Conservation (phyloP, 305 asterid genomes). For the Fraxinus sp. region DNA sequence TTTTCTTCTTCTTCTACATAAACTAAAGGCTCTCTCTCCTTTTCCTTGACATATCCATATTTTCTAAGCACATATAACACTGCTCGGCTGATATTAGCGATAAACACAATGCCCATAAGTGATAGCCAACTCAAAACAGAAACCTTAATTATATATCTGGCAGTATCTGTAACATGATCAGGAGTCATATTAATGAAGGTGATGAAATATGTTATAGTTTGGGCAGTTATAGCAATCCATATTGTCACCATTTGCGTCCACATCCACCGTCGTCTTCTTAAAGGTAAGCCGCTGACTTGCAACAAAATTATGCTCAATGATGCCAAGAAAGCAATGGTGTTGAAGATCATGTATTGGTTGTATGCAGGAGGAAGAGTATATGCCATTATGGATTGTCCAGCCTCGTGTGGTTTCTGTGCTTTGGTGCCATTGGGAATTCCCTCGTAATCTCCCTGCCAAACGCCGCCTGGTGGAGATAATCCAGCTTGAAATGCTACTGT, state of each 20-base stretch:
- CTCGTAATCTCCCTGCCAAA: slow-evolving; percentile 31
- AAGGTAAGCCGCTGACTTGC: slow-evolving; percentile 37
- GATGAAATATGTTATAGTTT: slow-evolving; percentile 33
- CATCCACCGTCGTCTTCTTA: slow-evolving; percentile 36
- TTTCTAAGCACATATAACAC: slow-evolving; percentile 25
- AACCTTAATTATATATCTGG: slow-evolving; percentile 20
- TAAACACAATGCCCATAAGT: slow-evolving; percentile 27
- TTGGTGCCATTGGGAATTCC: slow-evolving; percentile 14
- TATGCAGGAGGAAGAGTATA: slow-evolving; percentile 27
- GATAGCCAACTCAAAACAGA: slow-evolving; percentile 28
- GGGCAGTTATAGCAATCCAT: slow-evolving; percentile 36
- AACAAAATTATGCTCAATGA: slow-evolving; percentile 43
- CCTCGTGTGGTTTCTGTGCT: slow-evolving; percentile 28
- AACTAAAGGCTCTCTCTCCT: slow-evolving; percentile 3
- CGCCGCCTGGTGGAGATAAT: slow-evolving; percentile 48
- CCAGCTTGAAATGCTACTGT: slow-evolving; percentile 48
- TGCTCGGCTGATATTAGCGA: slow-evolving; percentile 21
- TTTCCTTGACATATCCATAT: slow-evolving; percentile 22
- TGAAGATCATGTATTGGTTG: slow-evolving; percentile 34
- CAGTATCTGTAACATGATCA: slow-evolving; percentile 18
- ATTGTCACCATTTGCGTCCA: slow-evolving; percentile 40
- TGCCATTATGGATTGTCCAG: slow-evolving; percentile 47
- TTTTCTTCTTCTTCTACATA: slow-evolving; percentile 17
- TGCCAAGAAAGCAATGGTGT: slow-evolving; percentile 44
- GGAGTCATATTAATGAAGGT: slow-evolving; percentile 34